A percentile compares a stretch with the other conserved stretches of the same genome.
Conservation (phyloP, 495 filamentous ascomycete species). For the Usnea hakonensis region DNA sequence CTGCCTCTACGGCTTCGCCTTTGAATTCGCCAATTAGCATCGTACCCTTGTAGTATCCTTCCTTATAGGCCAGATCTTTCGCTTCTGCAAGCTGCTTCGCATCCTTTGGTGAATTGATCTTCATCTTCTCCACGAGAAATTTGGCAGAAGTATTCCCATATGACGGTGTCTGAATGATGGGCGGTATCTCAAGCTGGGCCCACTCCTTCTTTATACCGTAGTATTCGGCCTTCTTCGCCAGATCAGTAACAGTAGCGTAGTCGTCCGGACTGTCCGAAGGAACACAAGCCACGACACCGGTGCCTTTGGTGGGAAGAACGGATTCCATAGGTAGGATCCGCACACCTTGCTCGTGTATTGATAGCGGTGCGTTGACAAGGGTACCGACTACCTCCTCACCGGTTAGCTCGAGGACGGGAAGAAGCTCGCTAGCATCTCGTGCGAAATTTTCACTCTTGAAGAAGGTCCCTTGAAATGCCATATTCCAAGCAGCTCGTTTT, state of each 20-base stretch:
- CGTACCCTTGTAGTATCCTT: conserved; percentile 93
- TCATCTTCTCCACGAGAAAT: conserved; percentile 79
- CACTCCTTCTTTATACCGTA: conserved; percentile 97
- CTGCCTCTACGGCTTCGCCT: conserved; percentile 74
- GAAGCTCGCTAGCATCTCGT: conserved; percentile 47
- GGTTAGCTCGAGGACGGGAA: conserved; percentile 51
- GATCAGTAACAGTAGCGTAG: conserved; percentile 78
- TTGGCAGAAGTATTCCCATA: conserved; percentile 81
- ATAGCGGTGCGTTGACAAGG: conserved; percentile 78
- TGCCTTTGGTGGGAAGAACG: conserved; percentile 86
- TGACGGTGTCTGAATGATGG: conserved; percentile 83
- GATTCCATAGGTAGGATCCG: conserved; percentile 91
- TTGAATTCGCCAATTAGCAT: conserved; percentile 87
- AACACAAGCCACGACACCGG: conserved; percentile 90
- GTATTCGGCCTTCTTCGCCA: conserved; percentile 94
- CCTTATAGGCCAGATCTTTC: conserved; percentile 93
- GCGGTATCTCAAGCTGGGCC: conserved; percentile 78
- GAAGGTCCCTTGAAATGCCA: conserved; percentile 89
- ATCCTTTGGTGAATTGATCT: conserved; percentile 95
- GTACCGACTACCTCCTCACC: conserved; percentile 83
- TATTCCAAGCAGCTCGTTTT: conserved; percentile 84
- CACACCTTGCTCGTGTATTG: conserved; percentile 75
- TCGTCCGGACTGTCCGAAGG: conserved; percentile 95
- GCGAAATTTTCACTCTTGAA: conserved; percentile 65
- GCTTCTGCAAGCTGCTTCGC: conserved; percentile 81